Conservation (phyloP, 202 grass and related monocot species). For the Dendrocalamus latiflorus region DNA sequence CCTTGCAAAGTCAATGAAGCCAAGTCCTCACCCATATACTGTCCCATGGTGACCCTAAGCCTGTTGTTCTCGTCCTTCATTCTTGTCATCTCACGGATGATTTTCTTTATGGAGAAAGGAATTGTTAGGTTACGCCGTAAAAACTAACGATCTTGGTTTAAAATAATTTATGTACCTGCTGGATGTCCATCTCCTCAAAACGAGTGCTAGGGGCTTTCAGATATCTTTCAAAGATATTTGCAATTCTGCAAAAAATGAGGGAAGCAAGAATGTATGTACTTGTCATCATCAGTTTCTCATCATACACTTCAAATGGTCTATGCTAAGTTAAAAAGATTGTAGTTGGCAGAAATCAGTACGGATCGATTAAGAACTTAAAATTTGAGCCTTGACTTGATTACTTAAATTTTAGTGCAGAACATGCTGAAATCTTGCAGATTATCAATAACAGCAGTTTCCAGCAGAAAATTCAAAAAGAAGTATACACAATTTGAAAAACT, state of each 20-base stretch:
- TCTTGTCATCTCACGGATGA: slow-evolving; percentile 69
- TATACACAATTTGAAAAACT: neutral
- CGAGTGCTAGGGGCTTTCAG: slow-evolving; percentile 52
- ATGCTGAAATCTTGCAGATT: neutral
- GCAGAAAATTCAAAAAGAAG: neutral
- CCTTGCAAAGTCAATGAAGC: slow-evolving; percentile 46
- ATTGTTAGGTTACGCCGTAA: neutral
- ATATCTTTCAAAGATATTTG: slow-evolving; percentile 55
- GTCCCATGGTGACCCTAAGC: slow-evolving; percentile 52
- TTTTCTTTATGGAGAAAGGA: slow-evolving; percentile 40
- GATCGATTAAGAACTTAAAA: neutral
- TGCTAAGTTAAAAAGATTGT: neutral
- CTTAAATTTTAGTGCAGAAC: neutral
- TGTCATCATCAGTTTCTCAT: neutral
- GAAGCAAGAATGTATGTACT: neutral
- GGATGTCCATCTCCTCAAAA: slow-evolving; percentile 50
- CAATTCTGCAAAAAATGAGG: slow-evolving; percentile 22
- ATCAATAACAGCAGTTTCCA: neutral
- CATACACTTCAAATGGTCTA: neutral
- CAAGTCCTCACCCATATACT: slow-evolving; percentile 67
- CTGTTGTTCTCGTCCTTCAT: slow-evolving; percentile 83
- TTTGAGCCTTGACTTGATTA: neutral
- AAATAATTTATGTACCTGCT: slow-evolving; percentile 34
- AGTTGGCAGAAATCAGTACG: neutral
- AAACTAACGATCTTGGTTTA: neutral